Evolutionary conservation across 2,329 filamentous ascomycete species (phyloP), one percentile per base, ranked within the genome.

Genomic region (Diplodia mutila): DNA sequence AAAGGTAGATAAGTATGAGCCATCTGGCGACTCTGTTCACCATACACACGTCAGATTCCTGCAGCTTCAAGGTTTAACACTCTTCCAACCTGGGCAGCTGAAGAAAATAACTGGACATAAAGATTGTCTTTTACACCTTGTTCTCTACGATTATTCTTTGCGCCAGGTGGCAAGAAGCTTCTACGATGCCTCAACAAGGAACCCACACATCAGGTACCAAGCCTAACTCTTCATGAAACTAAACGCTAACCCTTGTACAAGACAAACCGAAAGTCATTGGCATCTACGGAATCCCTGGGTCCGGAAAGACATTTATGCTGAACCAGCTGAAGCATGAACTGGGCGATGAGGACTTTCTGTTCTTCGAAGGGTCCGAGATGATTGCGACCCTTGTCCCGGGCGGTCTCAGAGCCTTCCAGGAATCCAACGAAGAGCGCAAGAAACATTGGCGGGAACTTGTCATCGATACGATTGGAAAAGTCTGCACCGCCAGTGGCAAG

Each of bases 261-360:
- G 32, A 6, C 9, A 55, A 25, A 21, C 29, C 53, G 16, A 55
- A 55, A 21, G 53, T 55, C n/a, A 39, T 89, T 34, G 85, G 85
- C 2, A 63, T 89, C 1, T 88, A 88, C 68, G 86, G 86, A 6
- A 23, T 88, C 46, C 76, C 85, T 1, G 85, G 85, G 0, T 83
- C 74, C n/a, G 86, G 86, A 4, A 88, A 88, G 72, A 81, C 83
- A 0, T 79, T 74, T 48, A 67, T 85, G 7, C 68, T 87, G 16
- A 71, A 78, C 0, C 55, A 81, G 9, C 71, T 89, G 6, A 76
- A 78, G 54, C 4, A 73, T 1, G 21, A 75, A 2, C 74, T 85
- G 1, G 73, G 69, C 2, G 18, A 76, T 14, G 65, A 75, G 1
- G 6, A 73, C 0, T 86, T 85, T 70, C 29, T 48, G 0, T 86